A percentile compares a stretch with the other conserved stretches of the same genome.
phyloP scores from a whole-genome alignment of 352 stramenopile species.

The Phytopythium kandeliae region DNA sequence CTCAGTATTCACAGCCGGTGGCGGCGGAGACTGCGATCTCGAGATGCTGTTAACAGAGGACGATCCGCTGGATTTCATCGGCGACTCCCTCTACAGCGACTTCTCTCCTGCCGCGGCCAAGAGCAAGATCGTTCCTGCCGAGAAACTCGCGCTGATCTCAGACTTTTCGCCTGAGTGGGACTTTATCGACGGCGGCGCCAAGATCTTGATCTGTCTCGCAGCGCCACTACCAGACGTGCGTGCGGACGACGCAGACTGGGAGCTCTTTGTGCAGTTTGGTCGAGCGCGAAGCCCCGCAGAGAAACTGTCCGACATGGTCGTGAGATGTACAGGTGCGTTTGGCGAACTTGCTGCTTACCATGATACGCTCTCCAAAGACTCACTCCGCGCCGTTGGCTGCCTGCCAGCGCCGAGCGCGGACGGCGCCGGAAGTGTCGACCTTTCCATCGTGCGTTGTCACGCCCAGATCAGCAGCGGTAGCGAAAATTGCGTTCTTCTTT shows the following conservation, averaged over 20 bases:
- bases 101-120: slow-evolving; percentile 2
- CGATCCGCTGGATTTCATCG: slow-evolving; percentile 17
- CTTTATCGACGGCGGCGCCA: slow-evolving; percentile 64
- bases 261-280: slow-evolving; percentile 77
- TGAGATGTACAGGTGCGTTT: slow-evolving; percentile 66
- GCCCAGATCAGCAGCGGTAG: slow-evolving; percentile 11
- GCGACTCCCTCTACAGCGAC: slow-evolving; percentile 30
- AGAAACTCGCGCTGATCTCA: slow-evolving; percentile 47
- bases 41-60: slow-evolving; percentile 23
- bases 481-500: slow-evolving; percentile 36
- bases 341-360: neutral
- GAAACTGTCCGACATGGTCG: slow-evolving; percentile 60
- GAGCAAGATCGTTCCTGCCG: slow-evolving; percentile 3
- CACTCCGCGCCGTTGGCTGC: neutral
- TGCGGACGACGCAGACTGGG: slow-evolving; percentile 14
- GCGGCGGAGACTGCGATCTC: slow-evolving; percentile 4
- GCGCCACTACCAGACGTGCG: slow-evolving; percentile 26
- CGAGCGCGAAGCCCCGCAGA: slow-evolving; percentile 37
- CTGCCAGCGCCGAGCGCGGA: slow-evolving; percentile 37
- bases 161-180: slow-evolving; percentile 87
- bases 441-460: slow-evolving; percentile 44
- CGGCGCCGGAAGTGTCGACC: slow-evolving; percentile 36
- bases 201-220: slow-evolving; percentile 77
- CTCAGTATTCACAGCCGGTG: neutral
- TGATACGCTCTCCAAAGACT: neutral